Conservation (phyloP, 371 early-diverging fungal genomes). For the Syncephalis fuscata region DNA sequence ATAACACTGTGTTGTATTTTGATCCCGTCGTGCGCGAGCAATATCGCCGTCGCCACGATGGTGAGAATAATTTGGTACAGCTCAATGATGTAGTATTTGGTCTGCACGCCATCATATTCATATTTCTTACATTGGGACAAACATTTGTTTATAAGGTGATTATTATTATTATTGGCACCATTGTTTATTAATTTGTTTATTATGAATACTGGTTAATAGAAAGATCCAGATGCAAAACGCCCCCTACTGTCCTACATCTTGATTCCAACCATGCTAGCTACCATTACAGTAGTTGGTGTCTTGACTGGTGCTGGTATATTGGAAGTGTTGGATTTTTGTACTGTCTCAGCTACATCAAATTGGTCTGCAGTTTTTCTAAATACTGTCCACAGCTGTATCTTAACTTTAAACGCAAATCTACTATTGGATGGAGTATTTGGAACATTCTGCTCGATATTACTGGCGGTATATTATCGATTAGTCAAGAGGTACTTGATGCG, state of each 20-base stretch:
- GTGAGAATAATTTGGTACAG: constrained; percentile 53
- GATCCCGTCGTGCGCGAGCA: constrained; percentile 49
- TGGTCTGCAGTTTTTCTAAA: constrained; percentile 60
- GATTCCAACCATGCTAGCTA: constrained; percentile 15
- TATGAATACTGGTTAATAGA: constrained; percentile 12
- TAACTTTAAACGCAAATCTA: constrained; percentile 61
- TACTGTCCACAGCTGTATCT: constrained; percentile 79
- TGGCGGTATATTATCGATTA: constrained; percentile 67
- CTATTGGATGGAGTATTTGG: constrained; percentile 83
- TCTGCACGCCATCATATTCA: constrained; percentile 59
- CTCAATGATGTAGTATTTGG: constrained; percentile 83
- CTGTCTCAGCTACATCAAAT: constrained; percentile 63
- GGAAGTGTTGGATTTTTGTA: constrained; percentile 52
- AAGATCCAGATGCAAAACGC: constrained; percentile 19
- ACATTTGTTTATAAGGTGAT: constrained; percentile 56
- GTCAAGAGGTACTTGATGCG: constrained; percentile 69
- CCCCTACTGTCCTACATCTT: constrained; percentile 16
- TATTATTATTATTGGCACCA: too few species aligned
- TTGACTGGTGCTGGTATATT: constrained; percentile 13
- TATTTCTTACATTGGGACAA: constrained; percentile 47
- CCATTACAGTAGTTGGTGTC: constrained; percentile 19
- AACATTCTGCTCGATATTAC: constrained; percentile 83
- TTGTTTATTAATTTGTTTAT: background rate
- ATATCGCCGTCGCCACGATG: constrained; percentile 50
- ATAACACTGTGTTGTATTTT: constrained; percentile 57